These are phyloP conservation scores for Daedaleopsis sinensis DNA, from an alignment of 768 basidiomycete genomes.

Conservation along the genomic window DNA sequence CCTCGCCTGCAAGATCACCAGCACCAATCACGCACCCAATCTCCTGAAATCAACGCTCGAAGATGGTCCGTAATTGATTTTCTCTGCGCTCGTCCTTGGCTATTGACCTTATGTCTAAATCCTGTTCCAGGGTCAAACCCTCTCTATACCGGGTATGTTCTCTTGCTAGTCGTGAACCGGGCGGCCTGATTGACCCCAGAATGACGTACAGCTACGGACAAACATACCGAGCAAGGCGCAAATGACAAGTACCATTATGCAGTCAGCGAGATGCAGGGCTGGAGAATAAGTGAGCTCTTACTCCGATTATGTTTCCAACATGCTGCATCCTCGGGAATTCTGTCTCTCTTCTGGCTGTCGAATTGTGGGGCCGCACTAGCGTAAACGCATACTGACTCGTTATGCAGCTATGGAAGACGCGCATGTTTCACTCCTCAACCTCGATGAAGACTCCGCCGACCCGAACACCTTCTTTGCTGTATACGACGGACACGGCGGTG, in stretches of 20 bases:
- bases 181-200: not conserved
- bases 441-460: slow-evolving; percentile 53
- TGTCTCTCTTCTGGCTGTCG: not conserved
- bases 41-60: slow-evolving; percentile 6
- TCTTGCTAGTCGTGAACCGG: not conserved
- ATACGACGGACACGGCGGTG: slow-evolving; percentile 98
- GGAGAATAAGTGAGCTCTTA: slow-evolving; percentile 87
- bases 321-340: not conserved
- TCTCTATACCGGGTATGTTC: slow-evolving; percentile 30
- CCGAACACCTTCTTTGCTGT: slow-evolving; percentile 91
- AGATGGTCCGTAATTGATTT: slow-evolving; percentile 24
- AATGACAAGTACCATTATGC: slow-evolving; percentile 75
- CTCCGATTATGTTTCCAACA: not conserved
- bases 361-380: not conserved
- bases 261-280: slow-evolving; percentile 98
- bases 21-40: not conserved
- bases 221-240: slow-evolving; percentile 73
- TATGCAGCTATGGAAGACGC: slow-evolving; percentile 94
- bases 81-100: not conserved
- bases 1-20: not conserved
- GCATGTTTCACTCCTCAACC: slow-evolving; percentile 73
- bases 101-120: not conserved
- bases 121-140: slow-evolving; percentile 31
- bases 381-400: slow-evolving; percentile 5
- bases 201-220: slow-evolving; percentile 65